phyloP scores from a whole-genome alignment of 1,139 yeast species.

The Taiozyma sp. region DNA sequence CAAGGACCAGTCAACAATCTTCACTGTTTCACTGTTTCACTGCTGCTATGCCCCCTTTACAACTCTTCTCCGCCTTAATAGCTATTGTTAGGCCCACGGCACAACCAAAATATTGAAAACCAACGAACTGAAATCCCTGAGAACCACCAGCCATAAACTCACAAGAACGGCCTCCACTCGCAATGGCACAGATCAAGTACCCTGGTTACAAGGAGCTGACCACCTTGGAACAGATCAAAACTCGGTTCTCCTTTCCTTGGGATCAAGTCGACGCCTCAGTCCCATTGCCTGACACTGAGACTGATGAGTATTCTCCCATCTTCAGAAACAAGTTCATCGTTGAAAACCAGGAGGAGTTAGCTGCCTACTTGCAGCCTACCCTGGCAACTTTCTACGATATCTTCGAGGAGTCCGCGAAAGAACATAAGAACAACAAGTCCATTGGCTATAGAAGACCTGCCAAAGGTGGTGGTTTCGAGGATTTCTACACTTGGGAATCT shows the following conservation, averaged over 20 bases:
- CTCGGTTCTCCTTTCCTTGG: slow-evolving; percentile 13
- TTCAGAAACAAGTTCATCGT: slow-evolving; percentile 35
- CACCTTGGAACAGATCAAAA: slow-evolving; percentile 6
- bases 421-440: slow-evolving; percentile 27
- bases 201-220: slow-evolving; percentile 14
- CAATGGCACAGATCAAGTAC: slow-evolving; percentile 16
- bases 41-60: too few relatives aligned
- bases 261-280: slow-evolving; percentile 15
- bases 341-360: slow-evolving; percentile 24
- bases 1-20: too few relatives aligned
- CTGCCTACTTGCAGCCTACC: slow-evolving; percentile 33
- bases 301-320: slow-evolving; percentile 37
- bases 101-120: too few relatives aligned
- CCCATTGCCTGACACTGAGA: slow-evolving; percentile 19
- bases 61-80: too few relatives aligned
- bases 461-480: slow-evolving; percentile 12
- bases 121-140: too few relatives aligned
- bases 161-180: too few relatives aligned
- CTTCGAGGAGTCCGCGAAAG: slow-evolving; percentile 30
- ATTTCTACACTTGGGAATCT: slow-evolving; percentile 21
- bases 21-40: too few relatives aligned
- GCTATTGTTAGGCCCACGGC: too few relatives aligned
- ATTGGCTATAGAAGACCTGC: slow-evolving; percentile 30
- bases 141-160: too few relatives aligned
- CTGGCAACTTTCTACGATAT: slow-evolving; percentile 36